A percentile compares a stretch with the other conserved stretches of the same genome.
These are phyloP conservation scores for Backusella morwellensis DNA, from an alignment of 192 early-diverging fungal genomes.

Conservation along the genomic window DNA sequence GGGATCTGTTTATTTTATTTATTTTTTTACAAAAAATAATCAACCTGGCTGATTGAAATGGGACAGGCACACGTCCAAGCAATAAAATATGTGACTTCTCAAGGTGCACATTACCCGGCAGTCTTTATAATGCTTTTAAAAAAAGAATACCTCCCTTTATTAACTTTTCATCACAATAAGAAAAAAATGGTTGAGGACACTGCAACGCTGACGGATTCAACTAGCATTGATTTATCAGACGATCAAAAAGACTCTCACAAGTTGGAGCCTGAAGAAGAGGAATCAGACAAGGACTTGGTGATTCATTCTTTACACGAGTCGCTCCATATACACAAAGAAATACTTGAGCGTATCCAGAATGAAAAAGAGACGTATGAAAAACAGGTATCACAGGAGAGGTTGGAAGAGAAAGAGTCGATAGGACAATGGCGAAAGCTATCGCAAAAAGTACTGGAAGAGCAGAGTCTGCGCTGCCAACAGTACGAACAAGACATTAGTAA, in stretches of 20 bases:
- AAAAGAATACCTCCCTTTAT: conserved; percentile 1
- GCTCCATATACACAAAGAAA: conserved; percentile 19
- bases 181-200: not conserved
- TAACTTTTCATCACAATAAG: conserved; percentile 1
- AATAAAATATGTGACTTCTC: conserved; percentile 3
- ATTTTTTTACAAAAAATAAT: not conserved
- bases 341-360: conserved; percentile 16
- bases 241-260: not conserved
- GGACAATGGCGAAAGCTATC: not conserved
- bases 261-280: conserved; percentile 4
- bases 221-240: not conserved
- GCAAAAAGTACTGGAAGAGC: not conserved
- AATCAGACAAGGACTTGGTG: conserved; percentile 25
- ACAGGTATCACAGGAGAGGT: not conserved
- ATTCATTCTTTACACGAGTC: conserved; percentile 25
- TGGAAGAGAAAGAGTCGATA: not conserved
- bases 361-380: conserved; percentile 13
- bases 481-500: not conserved
- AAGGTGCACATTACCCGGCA: not conserved
- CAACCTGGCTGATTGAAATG: not conserved
- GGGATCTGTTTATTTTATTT: not conserved
- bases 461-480: not conserved
- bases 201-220: not conserved
- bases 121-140: conserved; percentile 13
- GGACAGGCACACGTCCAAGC: not conserved